phyloP scores from a whole-genome alignment of 2,329 filamentous ascomycete species.

The Tolypocladium endophyticum region DNA sequence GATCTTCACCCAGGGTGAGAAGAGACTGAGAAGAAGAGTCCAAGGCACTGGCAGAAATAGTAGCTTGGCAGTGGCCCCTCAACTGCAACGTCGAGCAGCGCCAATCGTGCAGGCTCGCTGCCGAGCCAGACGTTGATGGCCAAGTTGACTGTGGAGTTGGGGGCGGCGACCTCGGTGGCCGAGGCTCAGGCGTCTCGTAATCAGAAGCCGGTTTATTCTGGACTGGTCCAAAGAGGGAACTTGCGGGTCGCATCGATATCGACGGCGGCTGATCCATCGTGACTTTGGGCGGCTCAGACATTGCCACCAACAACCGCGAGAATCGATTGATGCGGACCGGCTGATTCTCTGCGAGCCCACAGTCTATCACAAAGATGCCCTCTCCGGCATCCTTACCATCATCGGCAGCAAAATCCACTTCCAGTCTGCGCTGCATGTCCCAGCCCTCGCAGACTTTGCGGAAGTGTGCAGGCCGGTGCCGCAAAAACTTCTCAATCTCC shows the following conservation, averaged over 20 bases:
- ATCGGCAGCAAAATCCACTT: slow-evolving; percentile 82
- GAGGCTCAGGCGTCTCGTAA: slow-evolving; percentile 7
- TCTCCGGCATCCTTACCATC: slow-evolving; percentile 71
- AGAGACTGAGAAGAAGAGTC: slow-evolving; percentile 67
- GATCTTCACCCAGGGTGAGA: slow-evolving; percentile 68
- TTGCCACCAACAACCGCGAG: slow-evolving; percentile 19
- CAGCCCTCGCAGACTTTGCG: slow-evolving; percentile 69
- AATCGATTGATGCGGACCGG: slow-evolving; percentile 33
- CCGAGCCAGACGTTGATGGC: slow-evolving; percentile 6
- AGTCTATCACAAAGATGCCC: slow-evolving; percentile 61
- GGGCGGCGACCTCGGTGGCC: slow-evolving; percentile 11
- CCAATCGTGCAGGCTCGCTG: slow-evolving; percentile 20
- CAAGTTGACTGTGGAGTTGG: slow-evolving; percentile 14
- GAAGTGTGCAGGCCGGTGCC: slow-evolving; percentile 66
- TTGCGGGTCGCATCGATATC: slow-evolving; percentile 1
- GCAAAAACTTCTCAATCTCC: slow-evolving; percentile 70
- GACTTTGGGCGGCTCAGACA: slow-evolving; percentile 6
- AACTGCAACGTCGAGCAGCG: slow-evolving; percentile 27
- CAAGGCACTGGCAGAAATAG: slow-evolving; percentile 60
- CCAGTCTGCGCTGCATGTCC: slow-evolving; percentile 80
- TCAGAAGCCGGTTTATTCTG: neutral
- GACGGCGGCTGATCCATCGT: slow-evolving; percentile 3
- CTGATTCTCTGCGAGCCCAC: slow-evolving; percentile 53
- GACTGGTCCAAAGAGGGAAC: slow-evolving; percentile 20
- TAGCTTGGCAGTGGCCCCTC: slow-evolving; percentile 44